Base-by-base conservation (phyloP, 192 early-diverging fungal genomes). In the Coemansia sp. region DNA sequence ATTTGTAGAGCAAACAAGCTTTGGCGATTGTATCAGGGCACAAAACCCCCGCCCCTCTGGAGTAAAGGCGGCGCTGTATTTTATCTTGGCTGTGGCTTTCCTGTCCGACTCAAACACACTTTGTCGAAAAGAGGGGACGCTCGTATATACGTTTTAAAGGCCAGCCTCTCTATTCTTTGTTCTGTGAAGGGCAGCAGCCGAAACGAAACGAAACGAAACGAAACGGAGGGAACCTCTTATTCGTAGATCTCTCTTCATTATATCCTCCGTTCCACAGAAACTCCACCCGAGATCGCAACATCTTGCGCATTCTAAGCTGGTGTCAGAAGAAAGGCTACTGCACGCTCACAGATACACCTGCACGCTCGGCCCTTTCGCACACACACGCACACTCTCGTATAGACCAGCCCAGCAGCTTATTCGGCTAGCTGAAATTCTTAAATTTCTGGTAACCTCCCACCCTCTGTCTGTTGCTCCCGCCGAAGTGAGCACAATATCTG, bases 51-150 rank as follows among this genome's bases (percentile, higher is more conserved):
- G 29, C 29, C 29, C 42, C 42, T 17, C 22, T 25, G 23, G 49
- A 52, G 25, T 52, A 52, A 52, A 57, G 55, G 55, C 55, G 55
- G 55, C 55, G 55, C n/a, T 34, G 55, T 36, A n/a, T 36, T 57
- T 57, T 36, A 57, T 15, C 35, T 57, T 36, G 10, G 15, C 55
- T 57, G 55, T 57, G 55, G 55, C 55, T 57, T 57, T 36, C 55
- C 15, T 57, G 33, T 57, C 17, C 33, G 3, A 29, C 29, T 29
- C 29, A 29, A 29, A 29, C 29, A 29, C 9, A 57, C 33, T 36
- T n/a, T 45, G 55, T 57, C 34, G 9, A 57, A 53, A 53, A 57
- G n/a, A 15, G 34, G 55, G 38, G 34, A 36, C 17, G 55, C 23
- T 36, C 33, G 34, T 57, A 11, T 57, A 35, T 52, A 25, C 33